Evolutionary conservation across 2,329 filamentous ascomycete genomes (phyloP).

Genomic region (Colletotrichum camelliae): DNA sequence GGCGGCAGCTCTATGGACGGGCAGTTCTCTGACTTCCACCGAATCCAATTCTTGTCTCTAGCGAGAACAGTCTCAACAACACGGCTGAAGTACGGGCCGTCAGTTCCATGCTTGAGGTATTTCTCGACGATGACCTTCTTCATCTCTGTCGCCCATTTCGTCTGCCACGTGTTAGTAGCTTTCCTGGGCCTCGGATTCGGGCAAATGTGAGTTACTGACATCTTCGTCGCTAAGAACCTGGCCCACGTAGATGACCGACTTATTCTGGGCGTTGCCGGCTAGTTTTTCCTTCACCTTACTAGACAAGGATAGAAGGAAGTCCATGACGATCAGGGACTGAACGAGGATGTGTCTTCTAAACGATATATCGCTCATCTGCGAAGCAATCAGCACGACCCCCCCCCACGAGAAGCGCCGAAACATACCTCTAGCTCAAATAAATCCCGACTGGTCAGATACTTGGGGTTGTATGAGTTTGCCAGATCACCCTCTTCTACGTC

Average conservation of each 20-base stretch:
- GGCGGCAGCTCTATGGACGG: constrained; percentile 81
- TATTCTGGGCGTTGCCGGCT: constrained; percentile 72
- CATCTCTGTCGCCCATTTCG: constrained; percentile 84
- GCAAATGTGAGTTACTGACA: constrained; percentile 54
- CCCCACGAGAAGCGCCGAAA: not conserved
- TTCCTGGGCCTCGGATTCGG: not conserved
- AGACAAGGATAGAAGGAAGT: constrained; percentile 93
- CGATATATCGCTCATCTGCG: constrained; percentile 86
- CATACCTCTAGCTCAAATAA: constrained; percentile 91
- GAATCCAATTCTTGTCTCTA: constrained; percentile 97
- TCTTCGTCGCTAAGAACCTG: constrained; percentile 84
- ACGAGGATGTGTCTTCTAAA: constrained; percentile 95
- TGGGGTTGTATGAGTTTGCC: constrained; percentile 87
- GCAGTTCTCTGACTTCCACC: constrained; percentile 96
- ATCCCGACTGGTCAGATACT: constrained; percentile 97
- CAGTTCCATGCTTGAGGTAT: constrained; percentile 80
- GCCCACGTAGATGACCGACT: constrained; percentile 82
- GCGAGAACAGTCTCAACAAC: constrained; percentile 97
- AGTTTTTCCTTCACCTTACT: constrained; percentile 82
- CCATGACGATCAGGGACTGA: constrained; percentile 91
- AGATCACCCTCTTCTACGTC: constrained; percentile 58
- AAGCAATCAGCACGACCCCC: constrained; percentile 27
- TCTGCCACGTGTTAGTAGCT: constrained; percentile 46
- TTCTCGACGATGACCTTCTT: constrained; percentile 78
- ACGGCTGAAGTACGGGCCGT: constrained; percentile 92